Base-by-base conservation (phyloP, 257 asterid species). In the Capsicum rhomboideum region DNA sequence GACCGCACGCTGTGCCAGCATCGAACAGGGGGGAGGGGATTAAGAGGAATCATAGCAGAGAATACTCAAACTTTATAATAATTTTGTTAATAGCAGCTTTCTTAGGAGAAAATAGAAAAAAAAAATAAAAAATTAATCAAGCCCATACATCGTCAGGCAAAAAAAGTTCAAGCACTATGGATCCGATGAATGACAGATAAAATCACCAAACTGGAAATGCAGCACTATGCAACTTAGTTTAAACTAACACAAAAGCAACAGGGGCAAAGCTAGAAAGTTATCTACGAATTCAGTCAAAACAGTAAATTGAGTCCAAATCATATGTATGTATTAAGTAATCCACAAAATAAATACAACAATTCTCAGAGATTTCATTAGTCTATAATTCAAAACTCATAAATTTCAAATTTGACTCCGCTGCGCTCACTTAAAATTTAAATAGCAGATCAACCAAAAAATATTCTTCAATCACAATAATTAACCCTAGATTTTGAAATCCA, bases 401-500 rank as follows among this genome's bases (percentile, higher is more conserved):
- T 9, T 68, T 68, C 52, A 37, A 68, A 37, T 37, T 8, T 17
- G 13, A 8, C 12, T 17, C 26, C 8, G 8, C 6, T 23, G 21
- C 8, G 28, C 63, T 56, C 6, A 59, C 50, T 8, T 18, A 80
- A 68, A 50, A 79, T 74, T 53, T 59, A 80, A 82, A 40, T 26
- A 79, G 21, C 74, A 40, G 88, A 74, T 46, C 59, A 74, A 23
- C 40, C 40, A 17, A 28, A 46, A 34, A 46, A 23, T 6, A 23
- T 23, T 23, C 31, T 46, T 46, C 40, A 74, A 83, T 87, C 87
- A 82, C 69, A 50, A 59, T 69, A 40, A 40, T 40, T 40, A 85
- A 79, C 82, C 92, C 90, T 83, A 86, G 88, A 89, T 83, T 90
- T 84, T 74, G 87, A 87, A 91, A 91, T 90, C 91, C 88, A 79